Base-by-base conservation (phyloP, 306 rosid genomes). In the Mucuna pruriens region DNA sequence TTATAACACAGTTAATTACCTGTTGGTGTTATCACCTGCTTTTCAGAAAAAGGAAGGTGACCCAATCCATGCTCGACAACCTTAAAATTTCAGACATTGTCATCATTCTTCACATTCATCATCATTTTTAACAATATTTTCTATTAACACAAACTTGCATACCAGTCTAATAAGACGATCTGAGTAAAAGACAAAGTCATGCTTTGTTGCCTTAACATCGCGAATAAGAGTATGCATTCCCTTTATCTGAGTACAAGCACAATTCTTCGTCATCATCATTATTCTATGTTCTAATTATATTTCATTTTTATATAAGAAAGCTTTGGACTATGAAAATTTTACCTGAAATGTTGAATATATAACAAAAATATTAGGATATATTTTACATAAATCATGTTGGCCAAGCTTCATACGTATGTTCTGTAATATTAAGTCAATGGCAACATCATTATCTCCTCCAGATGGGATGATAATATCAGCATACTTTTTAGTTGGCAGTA, bases 151-250 rank as follows among this genome's bases (percentile, higher is more conserved):
- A 66, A 68, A 78, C 61, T 65, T 52, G 2, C 7, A 69, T 79
- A 90, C 98, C 95, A 94, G 76, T 66, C 97, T 92, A 83, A 92
- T 94, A 71, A 94, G 89, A 51, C 94, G 90, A 45, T 94, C 98
- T 0, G 97, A 84, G 73, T 94, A 92, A 73, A 94, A 94, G 52
- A 87, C 90, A 82, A 94, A 94, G 80, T 94, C 97, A 80, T 94
- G 98, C 82, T 90, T 94, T 49, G 95, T 87, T 48, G 95, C 86
- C 66, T 83, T 83, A 78, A 86, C 79, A 85, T 94, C 97, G 20
- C 98, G 95, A 4, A 94, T 90, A 19, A 94, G 93, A 79, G 98
- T 94, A 84, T 94, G 98, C 98, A 94, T 94, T 44, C 98, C 98
- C 58, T 88, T 86, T 60, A 90, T 88, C 98, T 94, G 82, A 76